Conservation (phyloP, 2,329 filamentous ascomycete species). For the Aureobasidium zeae region DNA sequence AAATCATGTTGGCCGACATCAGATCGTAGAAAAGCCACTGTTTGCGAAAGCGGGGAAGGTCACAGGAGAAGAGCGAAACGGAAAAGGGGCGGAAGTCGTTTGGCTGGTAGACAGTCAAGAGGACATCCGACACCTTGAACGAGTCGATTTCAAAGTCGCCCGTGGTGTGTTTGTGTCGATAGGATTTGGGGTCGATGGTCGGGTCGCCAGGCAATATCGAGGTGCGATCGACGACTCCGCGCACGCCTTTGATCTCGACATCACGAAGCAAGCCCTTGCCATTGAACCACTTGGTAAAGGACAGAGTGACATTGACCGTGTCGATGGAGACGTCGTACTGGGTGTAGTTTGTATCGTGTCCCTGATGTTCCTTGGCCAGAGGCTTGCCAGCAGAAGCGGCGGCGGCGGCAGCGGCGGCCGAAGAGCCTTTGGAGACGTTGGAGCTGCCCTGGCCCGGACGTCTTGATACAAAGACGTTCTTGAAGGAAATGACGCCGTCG, state of each 20-base stretch:
- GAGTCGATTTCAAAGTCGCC: conserved; percentile 96
- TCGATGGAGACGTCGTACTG: conserved; percentile 95
- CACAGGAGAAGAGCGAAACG: conserved; percentile 91
- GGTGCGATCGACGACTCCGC: conserved; percentile 85
- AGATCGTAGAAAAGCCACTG: conserved; percentile 99
- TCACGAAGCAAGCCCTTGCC: conserved; percentile 85
- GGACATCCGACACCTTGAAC: conserved; percentile 89
- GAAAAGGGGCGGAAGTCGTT: conserved; percentile 87
- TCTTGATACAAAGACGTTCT: conserved; percentile 90
- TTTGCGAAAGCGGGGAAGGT: conserved; percentile 83
- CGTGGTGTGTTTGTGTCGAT: conserved; percentile 75
- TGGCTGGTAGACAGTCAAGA: conserved; percentile 87
- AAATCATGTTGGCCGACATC: conserved; percentile 89
- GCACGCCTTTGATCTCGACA: conserved; percentile 87
- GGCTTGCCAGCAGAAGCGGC: conserved; percentile 46
- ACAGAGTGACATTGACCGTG: conserved; percentile 90
- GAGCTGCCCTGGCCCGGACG: conserved; percentile 73
- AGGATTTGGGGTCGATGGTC: conserved; percentile 70
- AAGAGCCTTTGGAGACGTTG: conserved; percentile 87
- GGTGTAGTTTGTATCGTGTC: conserved; percentile 92
- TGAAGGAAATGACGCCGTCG: conserved; percentile 89
- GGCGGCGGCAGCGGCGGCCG: conserved; percentile 71
- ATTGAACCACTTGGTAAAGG: conserved; percentile 98
- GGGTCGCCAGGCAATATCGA: conserved; percentile 57
- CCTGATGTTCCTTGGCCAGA: conserved; percentile 42